Evolutionary conservation across 305 asterid genomes (phyloP), one percentile per base, ranked within the genome.

Genomic region (Fraxinus nigra): DNA sequence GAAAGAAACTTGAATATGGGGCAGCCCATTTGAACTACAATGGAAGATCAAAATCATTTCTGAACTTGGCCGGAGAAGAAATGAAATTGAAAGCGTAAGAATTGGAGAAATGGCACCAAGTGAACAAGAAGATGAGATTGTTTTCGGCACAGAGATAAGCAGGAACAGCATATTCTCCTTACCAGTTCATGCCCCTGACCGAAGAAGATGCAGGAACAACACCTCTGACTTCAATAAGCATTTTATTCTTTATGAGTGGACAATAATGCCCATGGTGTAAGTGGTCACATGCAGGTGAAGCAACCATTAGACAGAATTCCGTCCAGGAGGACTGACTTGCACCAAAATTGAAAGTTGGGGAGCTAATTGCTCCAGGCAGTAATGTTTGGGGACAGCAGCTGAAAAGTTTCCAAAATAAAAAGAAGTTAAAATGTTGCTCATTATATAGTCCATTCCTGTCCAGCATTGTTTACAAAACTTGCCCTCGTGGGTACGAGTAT

Each of bases 91-190:
- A 26, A 67, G 74, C 4, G 20, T 11, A 26, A 67, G 37, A 67
- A 67, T 67, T 3, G 74, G 74, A 67, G 37, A 26, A 67, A 67
- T 67, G 74, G 74, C 37, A 28, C 74, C 37, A 67, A 67, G 74
- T 67, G 74, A 28, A 28, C 74, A 28, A 67, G 16, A 67, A 24
- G 74, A 11, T 1, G 37, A 28, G 34, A 67, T 10, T 67, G 35
- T 4, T 67, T 67, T 8, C 14, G 2, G 37, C 37, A 67, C 35
- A 24, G 35, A 67, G 20, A 11, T 67, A 26, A 28, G 37, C 74
- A 28, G 74, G 37, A 67, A 67, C 20, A 28, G 33, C 74, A 67
- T 13, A 67, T 67, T 67, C 74, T 67, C 4, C 37, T 67, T 67
- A 24, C 37, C 34, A 67, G 74, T 67, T 67, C 28, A 67, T 67